Evolutionary conservation across 176 grass and related monocot species (phyloP), one percentile per base, ranked within the genome.

Genomic region (Carex pumila): DNA sequence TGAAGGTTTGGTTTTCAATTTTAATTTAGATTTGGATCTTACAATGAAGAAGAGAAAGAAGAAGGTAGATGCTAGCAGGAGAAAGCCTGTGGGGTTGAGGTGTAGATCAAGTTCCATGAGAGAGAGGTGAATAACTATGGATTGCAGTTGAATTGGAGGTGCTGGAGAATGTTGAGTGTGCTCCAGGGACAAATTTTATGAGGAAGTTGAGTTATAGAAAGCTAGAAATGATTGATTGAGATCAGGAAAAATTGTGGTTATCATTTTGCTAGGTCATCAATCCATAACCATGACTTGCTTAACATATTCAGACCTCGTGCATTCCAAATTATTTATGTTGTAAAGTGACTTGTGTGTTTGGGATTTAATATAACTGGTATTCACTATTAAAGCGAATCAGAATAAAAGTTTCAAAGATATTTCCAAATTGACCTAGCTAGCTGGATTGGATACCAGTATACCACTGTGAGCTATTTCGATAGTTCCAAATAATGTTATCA

Each of bases 1-100:
- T 19, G 34, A 31, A 39, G 76, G 52, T 60, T 78, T 78, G 73
- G 73, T 29, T 78, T 56, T 70, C 34, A 74, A 22, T 25, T 50
- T 80, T 61, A 47, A 76, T 76, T 69, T 69, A 12, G 19, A 69
- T 69, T 69, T 69, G 18, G 75, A 59, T 80, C 17, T 80, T 80
- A 80, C 6, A 11, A 80, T 39, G 32, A 80, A 61, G 76, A 80
- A 19, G 53, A 80, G 54, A 61, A 80, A 18, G 8, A 80, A 13
- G 25, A 61, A 11, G 15, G 12, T 58, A 18, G 54, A 79, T 37
- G 52, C 25, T 34, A 61, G 3, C 34, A 80, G 31, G 29, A 61
- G 54, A 80, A 61, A 80, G 15, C 50, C 37, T 80, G 25, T 74
- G 43, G 4, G 1, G 1, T 50, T 74, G 70, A 74, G 43, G 39